Evolutionary conservation across 148 eudicot species (phyloP).

Genomic region (Chenopodium berlandieri): DNA sequence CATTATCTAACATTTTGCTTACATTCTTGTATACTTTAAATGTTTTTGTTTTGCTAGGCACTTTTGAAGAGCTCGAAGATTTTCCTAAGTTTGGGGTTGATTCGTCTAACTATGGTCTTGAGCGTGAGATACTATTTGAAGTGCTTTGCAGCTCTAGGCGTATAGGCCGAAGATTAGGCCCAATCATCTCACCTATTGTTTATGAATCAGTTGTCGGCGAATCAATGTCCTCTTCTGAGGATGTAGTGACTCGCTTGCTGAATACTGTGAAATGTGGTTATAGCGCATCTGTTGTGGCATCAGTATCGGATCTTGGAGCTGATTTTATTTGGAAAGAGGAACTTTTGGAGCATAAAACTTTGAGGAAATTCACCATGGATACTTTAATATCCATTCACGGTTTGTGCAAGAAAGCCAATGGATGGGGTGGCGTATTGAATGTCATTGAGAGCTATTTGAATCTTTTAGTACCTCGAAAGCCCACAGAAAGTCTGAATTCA

Average conservation of each 20-base stretch:
- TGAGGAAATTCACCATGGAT: conserved; percentile 72
- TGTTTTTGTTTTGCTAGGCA: conserved; percentile 40
- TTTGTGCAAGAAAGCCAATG: conserved; percentile 56
- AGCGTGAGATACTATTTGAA: conserved; percentile 61
- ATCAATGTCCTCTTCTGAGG: conserved; percentile 59
- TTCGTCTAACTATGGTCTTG: conserved; percentile 41
- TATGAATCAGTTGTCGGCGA: conserved; percentile 62
- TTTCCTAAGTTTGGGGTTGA: conserved; percentile 43
- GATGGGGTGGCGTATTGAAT: conserved; percentile 75
- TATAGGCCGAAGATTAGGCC: conserved; percentile 68
- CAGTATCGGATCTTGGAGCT: conserved; percentile 62
- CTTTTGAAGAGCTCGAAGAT: conserved; percentile 46
- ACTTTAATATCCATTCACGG: conserved; percentile 63
- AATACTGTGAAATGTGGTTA: conserved; percentile 69
- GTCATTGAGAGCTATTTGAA: conserved; percentile 72
- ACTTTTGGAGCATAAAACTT: conserved; percentile 56
- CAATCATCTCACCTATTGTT: conserved; percentile 67
- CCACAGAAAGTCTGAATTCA: conserved; percentile 43
- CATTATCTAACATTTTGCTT: neutral
- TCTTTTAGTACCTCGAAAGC: conserved; percentile 71
- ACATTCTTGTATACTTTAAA: neutral
- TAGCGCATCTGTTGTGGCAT: conserved; percentile 47
- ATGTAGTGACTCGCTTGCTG: conserved; percentile 61
- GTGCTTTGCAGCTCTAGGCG: conserved; percentile 59
- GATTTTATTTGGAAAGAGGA: conserved; percentile 76